phyloP scores from a whole-genome alignment of 2,329 filamentous ascomycete species.

The Escovopsis sp. region DNA sequence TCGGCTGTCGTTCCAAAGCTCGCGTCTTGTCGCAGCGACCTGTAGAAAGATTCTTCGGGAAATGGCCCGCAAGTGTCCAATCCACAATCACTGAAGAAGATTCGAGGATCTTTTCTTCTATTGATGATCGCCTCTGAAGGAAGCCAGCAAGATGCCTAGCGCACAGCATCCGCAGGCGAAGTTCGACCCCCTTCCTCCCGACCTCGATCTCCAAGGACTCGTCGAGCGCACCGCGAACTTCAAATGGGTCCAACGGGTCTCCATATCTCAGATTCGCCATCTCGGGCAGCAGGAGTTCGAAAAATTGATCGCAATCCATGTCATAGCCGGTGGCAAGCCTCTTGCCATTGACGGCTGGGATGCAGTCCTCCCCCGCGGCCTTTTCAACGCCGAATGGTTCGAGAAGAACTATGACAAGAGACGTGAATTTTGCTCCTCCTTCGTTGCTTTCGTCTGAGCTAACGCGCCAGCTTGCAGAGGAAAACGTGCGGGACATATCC shows the following conservation, averaged over 20 bases:
- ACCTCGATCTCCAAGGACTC: slow-evolving; percentile 61
- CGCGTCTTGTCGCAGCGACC: too few species aligned
- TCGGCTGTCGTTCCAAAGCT: too few species aligned
- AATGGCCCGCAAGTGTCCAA: too few species aligned
- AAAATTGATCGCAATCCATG: slow-evolving; percentile 68
- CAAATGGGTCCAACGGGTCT: slow-evolving; percentile 70
- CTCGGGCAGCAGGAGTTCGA: slow-evolving; percentile 72
- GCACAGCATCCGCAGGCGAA: slow-evolving; percentile 67
- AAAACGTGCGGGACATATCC: slow-evolving; percentile 70
- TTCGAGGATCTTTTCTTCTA: too few species aligned
- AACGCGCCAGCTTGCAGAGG: slow-evolving; percentile 37
- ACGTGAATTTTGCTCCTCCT: slow-evolving; percentile 33
- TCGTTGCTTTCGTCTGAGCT: slow-evolving; percentile 6
- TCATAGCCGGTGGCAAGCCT: slow-evolving; percentile 73
- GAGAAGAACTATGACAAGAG: slow-evolving; percentile 66
- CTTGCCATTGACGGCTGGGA: slow-evolving; percentile 87
- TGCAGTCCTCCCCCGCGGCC: slow-evolving; percentile 53
- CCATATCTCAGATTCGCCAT: slow-evolving; percentile 60
- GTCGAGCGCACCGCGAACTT: slow-evolving; percentile 75
- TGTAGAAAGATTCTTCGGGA: too few species aligned
- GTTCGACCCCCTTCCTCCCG: slow-evolving; percentile 80
- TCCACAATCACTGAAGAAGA: not conserved
- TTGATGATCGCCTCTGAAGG: not conserved
- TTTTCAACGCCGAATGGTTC: slow-evolving; percentile 74
- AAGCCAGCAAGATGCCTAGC: slow-evolving; percentile 48